phyloP scores from a whole-genome alignment of 495 filamentous ascomycete species.

The Hypoxylon crocopeplum region DNA sequence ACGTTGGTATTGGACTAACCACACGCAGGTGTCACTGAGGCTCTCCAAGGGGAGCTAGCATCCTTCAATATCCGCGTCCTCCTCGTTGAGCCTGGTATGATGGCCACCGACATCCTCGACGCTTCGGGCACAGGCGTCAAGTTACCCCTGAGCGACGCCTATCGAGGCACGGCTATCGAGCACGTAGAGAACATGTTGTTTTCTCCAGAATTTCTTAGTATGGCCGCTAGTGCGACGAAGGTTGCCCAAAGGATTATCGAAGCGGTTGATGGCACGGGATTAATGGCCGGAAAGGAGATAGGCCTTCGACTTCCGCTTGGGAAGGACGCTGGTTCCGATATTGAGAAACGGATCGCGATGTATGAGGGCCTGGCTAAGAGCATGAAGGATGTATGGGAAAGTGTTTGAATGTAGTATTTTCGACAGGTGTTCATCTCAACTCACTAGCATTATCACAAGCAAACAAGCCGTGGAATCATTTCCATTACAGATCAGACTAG shows the following conservation, averaged over 20 bases:
- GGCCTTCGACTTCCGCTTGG: conserved; percentile 26
- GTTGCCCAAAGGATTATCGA: conserved; percentile 52
- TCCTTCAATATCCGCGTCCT: conserved; percentile 46
- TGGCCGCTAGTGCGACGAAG: conserved; percentile 18
- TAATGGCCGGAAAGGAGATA: conserved; percentile 17
- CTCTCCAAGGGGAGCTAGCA: conserved; percentile 43
- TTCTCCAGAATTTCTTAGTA: not conserved
- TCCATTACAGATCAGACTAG: no score
- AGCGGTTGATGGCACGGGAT: conserved; percentile 32
- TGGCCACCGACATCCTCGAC: conserved; percentile 16
- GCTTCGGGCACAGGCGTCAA: conserved; percentile 13
- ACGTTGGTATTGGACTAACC: not conserved
- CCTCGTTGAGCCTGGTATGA: conserved; percentile 46
- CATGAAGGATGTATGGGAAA: conserved; percentile 29
- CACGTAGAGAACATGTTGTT: not conserved
- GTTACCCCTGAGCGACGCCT: conserved; percentile 16
- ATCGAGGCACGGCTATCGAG: conserved; percentile 19
- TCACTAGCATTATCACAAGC: no score
- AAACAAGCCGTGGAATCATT: no score
- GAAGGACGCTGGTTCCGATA: conserved; percentile 14
- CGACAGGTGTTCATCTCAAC: not conserved
- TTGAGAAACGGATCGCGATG: conserved; percentile 18
- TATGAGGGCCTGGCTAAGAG: conserved; percentile 5
- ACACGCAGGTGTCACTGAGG: conserved; percentile 33
- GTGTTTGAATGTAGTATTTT: conserved; percentile 11